Evolutionary conservation across 1,139 yeast species (phyloP).

Genomic region (Yamadazyma trypodendri): DNA sequence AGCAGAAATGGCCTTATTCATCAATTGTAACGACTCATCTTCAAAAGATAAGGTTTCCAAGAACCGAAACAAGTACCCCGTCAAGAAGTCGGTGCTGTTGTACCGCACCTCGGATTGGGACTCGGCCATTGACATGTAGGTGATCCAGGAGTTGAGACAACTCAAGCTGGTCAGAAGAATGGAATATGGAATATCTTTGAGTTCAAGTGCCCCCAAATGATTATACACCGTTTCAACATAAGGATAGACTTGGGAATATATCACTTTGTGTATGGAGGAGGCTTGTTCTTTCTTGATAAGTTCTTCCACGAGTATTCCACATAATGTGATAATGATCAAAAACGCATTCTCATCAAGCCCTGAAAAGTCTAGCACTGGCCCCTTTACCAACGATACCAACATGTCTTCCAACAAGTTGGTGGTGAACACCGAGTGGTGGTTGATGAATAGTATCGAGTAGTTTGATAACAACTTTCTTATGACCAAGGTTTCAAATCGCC

Average conservation of each 20-base stretch:
- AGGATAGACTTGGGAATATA: constrained; percentile 22
- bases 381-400: constrained; percentile 2
- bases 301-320: constrained; percentile 60
- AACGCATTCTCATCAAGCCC: constrained; percentile 9
- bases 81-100: constrained; percentile 18
- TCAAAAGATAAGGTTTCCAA: constrained; percentile 9
- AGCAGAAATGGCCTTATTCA: constrained; percentile 32
- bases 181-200: constrained; percentile 5
- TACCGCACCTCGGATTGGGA: constrained; percentile 35
- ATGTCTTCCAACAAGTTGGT: constrained; percentile 14
- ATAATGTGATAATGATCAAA: constrained; percentile 25
- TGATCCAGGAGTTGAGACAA: constrained; percentile 35
- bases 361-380: constrained; percentile 2
- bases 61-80: constrained; percentile 21
- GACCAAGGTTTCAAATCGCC: constrained; percentile 20
- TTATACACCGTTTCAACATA: constrained; percentile 3
- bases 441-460: constrained; percentile 49
- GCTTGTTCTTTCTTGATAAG: constrained; percentile 33
- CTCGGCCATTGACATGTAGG: constrained; percentile 35
- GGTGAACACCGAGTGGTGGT: constrained; percentile 21
- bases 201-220: constrained; percentile 1
- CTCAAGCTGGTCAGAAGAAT: constrained; percentile 26
- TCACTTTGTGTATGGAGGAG: constrained; percentile 26
- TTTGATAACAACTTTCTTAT: constrained; percentile 47
- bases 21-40: constrained; percentile 19